phyloP scores from a whole-genome alignment of 2,329 filamentous ascomycete genomes.

The Diaporthe sp. region DNA sequence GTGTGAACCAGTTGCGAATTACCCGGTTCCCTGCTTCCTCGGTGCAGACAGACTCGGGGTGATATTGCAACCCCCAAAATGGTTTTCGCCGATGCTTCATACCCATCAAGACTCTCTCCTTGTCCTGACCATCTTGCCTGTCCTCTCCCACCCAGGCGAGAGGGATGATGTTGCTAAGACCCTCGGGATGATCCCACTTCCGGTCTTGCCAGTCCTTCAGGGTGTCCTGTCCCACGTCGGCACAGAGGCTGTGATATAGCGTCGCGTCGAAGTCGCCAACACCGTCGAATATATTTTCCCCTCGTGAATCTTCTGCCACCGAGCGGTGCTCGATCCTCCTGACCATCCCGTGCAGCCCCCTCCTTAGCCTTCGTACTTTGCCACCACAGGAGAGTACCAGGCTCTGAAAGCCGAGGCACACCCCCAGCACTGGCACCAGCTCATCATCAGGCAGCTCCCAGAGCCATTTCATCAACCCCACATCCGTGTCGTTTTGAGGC shows the following conservation, averaged over 20 bases:
- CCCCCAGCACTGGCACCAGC: constrained; percentile 83
- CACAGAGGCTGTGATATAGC: constrained; percentile 79
- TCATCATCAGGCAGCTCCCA: constrained; percentile 75
- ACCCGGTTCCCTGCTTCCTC: constrained; percentile 74
- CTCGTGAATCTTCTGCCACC: background rate
- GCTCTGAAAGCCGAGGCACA: constrained; percentile 92
- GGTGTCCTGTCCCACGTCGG: constrained; percentile 65
- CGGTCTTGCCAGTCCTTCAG: constrained; percentile 53
- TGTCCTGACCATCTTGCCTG: constrained; percentile 49
- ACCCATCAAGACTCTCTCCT: constrained; percentile 79
- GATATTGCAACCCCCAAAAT: constrained; percentile 91
- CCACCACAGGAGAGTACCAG: constrained; percentile 78
- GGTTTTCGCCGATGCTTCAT: constrained; percentile 77
- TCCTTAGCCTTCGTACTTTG: constrained; percentile 73
- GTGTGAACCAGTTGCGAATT: constrained; percentile 81
- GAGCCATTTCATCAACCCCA: constrained; percentile 83
- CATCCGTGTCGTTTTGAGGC: constrained; percentile 78
- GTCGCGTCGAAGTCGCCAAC: constrained; percentile 76
- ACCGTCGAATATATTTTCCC: constrained; percentile 73
- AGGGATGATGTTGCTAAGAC: constrained; percentile 62
- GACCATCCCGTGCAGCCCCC: constrained; percentile 87
- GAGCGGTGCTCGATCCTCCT: constrained; percentile 71
- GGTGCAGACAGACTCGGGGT: constrained; percentile 91
- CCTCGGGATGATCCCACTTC: constrained; percentile 56
- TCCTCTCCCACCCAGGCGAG: constrained; percentile 73